Conservation (phyloP, 2,329 filamentous ascomycete genomes). For the Fusarium paranaense region DNA sequence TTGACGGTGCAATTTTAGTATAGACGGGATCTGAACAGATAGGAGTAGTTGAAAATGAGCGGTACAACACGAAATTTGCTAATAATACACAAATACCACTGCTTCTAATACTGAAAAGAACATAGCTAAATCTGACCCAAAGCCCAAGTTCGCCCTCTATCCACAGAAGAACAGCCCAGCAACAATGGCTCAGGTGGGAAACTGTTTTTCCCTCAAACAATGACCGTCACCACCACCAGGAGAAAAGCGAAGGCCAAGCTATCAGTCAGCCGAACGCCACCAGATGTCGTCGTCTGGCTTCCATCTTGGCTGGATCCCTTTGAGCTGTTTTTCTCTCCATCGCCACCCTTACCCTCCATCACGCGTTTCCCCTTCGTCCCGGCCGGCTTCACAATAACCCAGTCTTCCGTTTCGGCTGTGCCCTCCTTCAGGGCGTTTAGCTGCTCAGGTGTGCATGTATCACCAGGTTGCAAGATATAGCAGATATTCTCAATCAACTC, state of each 20-base stretch:
- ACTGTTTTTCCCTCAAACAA: background rate
- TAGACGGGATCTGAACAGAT: background rate
- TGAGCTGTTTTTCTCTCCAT: background rate
- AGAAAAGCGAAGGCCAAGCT: background rate
- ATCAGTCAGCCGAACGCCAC: background rate
- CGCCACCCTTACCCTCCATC: background rate
- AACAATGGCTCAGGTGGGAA: background rate
- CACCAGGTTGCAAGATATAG: background rate
- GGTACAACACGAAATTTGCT: background rate
- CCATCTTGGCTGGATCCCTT: background rate
- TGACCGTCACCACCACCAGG: too few species aligned
- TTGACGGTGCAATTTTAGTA: background rate
- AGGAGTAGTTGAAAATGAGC: background rate
- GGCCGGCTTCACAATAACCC: background rate
- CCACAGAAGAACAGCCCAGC: background rate
- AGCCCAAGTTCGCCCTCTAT: background rate
- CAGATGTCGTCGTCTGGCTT: background rate
- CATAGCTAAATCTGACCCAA: background rate
- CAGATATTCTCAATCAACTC: constrained; percentile 4
- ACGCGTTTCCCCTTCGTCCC: background rate
- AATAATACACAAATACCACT: background rate
- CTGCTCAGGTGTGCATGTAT: background rate
- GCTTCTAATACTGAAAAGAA: background rate
- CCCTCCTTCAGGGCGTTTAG: background rate
- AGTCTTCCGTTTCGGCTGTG: background rate